phyloP scores from a whole-genome alignment of 441 rosid species.

The Pelargonium fulgidum region DNA sequence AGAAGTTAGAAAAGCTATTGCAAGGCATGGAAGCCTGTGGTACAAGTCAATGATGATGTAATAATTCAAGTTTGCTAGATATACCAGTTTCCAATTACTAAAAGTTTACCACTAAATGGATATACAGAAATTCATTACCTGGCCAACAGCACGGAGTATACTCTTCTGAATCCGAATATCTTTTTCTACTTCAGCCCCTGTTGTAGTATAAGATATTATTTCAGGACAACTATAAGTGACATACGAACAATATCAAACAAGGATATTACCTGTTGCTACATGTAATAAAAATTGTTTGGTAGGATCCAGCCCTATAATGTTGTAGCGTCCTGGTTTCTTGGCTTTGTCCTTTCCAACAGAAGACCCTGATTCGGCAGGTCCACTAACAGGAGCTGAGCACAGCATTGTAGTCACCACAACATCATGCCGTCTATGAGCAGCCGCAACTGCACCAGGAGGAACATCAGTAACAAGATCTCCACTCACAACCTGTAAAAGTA shows the following conservation, averaged over 20 bases:
- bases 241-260: slow-evolving; percentile 14
- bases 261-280: slow-evolving; percentile 66
- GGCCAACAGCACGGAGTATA: slow-evolving; percentile 74
- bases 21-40: neutral
- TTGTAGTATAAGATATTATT: slow-evolving; percentile 18
- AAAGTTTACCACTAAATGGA: neutral
- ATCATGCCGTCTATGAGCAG: slow-evolving; percentile 87
- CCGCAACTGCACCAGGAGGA: slow-evolving; percentile 82
- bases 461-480: slow-evolving; percentile 98
- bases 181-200: slow-evolving; percentile 77
- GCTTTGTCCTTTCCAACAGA: slow-evolving; percentile 74
- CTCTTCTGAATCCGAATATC: slow-evolving; percentile 64
- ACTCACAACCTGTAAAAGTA: slow-evolving; percentile 63
- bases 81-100: slow-evolving; percentile 7
- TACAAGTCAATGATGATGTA: neutral
- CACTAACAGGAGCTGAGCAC: slow-evolving; percentile 76
- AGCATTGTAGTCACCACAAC: slow-evolving; percentile 81
- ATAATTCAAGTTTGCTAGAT: slow-evolving; percentile 10
- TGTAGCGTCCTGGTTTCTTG: slow-evolving; percentile 68
- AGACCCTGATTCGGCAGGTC: slow-evolving; percentile 65
- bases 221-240: slow-evolving; percentile 19
- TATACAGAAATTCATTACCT: slow-evolving; percentile 40
- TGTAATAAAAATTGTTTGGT: slow-evolving; percentile 64
- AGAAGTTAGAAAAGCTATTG: neutral
- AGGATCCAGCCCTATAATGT: slow-evolving; percentile 75